A percentile compares a stretch with the other conserved stretches of the same genome.
These are phyloP conservation scores for Fusarium fujikuroi DNA, from an alignment of 2,329 filamentous ascomycete species.

Conservation along the genomic window DNA sequence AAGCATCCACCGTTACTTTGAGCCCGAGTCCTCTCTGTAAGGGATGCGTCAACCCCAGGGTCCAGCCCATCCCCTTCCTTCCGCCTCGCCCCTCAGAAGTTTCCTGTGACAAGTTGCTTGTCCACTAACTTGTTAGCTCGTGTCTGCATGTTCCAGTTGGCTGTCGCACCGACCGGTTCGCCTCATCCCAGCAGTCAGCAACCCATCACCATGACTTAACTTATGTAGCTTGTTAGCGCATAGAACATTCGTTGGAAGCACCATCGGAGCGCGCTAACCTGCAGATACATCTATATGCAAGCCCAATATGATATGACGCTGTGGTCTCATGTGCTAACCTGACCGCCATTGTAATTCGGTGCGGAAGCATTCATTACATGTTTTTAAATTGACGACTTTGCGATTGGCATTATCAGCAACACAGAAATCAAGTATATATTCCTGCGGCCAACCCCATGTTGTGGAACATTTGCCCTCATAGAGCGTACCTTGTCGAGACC, in stretches of 20 bases:
- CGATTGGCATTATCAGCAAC: slow-evolving; percentile 9
- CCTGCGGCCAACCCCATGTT: slow-evolving; percentile 5
- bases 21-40: background rate
- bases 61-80: background rate
- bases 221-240: background rate
- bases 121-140: background rate
- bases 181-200: background rate
- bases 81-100: background rate
- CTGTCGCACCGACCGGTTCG: background rate
- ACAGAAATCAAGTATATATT: background rate
- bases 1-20: background rate
- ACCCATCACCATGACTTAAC: background rate
- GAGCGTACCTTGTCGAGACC: slow-evolving; percentile 2
- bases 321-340: slow-evolving; percentile 4
- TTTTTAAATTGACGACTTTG: background rate
- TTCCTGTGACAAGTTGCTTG: background rate
- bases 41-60: background rate
- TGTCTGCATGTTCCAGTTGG: slow-evolving; percentile 5
- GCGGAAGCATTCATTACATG: background rate
- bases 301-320: slow-evolving; percentile 12
- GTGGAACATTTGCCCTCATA: slow-evolving; percentile 8
- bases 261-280: slow-evolving; percentile 28
- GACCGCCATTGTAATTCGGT: slow-evolving; percentile 3
- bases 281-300: slow-evolving; percentile 4
- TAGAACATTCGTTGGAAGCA: slow-evolving; percentile 33